These are phyloP conservation scores for Canna indica DNA, from an alignment of 176 grass and related monocot genomes.

Conservation along the genomic window DNA sequence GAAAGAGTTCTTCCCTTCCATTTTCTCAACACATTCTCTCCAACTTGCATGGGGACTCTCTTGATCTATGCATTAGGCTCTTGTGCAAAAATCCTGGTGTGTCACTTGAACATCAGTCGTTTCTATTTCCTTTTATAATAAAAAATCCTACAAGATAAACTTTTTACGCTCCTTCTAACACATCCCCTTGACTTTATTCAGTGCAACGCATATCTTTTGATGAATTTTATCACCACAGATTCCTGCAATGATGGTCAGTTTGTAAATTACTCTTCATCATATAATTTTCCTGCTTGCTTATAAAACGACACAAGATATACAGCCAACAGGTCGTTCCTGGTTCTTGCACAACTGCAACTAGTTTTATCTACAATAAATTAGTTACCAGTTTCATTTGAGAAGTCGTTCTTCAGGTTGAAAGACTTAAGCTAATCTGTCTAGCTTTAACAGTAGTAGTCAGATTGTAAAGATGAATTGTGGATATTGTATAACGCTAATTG, in stretches of 20 bases:
- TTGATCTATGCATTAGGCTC: conserved; percentile 15
- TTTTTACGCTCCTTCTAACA: not conserved
- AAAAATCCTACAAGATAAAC: not conserved
- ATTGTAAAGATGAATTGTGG: not conserved
- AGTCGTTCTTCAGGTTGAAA: too few relatives aligned
- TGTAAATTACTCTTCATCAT: too few relatives aligned
- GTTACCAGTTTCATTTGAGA: too few relatives aligned
- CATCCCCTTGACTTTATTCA: not conserved
- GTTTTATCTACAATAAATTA: too few relatives aligned
- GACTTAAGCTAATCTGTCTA: too few relatives aligned
- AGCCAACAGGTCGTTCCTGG: not conserved
- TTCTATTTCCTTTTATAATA: not conserved
- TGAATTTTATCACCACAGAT: conserved; percentile 18
- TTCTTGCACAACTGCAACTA: not conserved
- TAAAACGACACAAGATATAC: not conserved
- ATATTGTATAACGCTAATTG: too few relatives aligned
- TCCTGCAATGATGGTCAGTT: conserved; percentile 4
- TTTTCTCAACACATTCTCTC: conserved; percentile 8
- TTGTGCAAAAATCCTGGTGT: conserved; percentile 15
- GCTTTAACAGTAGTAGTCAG: too few relatives aligned
- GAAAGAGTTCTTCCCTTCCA: not conserved
- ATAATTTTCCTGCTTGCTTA: too few relatives aligned
- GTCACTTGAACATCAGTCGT: not conserved
- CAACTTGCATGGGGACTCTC: conserved; percentile 2
- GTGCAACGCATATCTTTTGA: conserved; percentile 11